Evolutionary conservation across 768 basidiomycete genomes (phyloP), one percentile per base, ranked within the genome.

Genomic region (Gyrodon lividus): DNA sequence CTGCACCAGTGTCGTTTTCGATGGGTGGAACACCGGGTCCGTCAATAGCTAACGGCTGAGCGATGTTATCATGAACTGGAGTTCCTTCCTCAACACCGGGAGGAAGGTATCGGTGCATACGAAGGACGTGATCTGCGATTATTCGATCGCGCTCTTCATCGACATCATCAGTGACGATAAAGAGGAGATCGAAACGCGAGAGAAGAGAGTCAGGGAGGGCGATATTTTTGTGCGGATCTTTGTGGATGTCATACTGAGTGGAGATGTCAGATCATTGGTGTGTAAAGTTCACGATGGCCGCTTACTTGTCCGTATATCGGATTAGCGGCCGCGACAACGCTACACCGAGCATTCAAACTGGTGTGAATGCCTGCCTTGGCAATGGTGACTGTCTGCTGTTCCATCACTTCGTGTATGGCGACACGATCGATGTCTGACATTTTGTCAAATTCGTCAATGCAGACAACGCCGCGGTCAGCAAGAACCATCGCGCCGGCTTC

Each of bases 371-470:
- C 97, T 12, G 97, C 97, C 65, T 99, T 99, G 43, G 97, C 97
- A 58, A 99, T 99, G 8, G 97, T 98, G 42, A 99, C 96, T 0
- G 97, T 99, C 67, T 99, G 97, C 70, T 98, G 96, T 68, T 98
- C 97, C 97, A 99, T 99, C 65, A 98, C 97, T 82, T 99, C 97
- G 73, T 99, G 97, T 62, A 99, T 99, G 30, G 97, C 96, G 17
- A 98, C 96, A 59, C 97, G 84, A 74, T 99, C 97, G 58, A 98
- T 81, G 66, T 99, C 97, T 23, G 92, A 95, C 97, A 99, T 98
- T 70, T 99, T 99, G 80, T 99, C 97, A 64, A 99, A 99, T 72
- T 99, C 97, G 71, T 99, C 97, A 61, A 99, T 98, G 70, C 97
- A 99, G 40, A 99, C 96, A 19, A 99, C 94, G 16, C 97, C 97